Evolutionary conservation across 495 filamentous ascomycete species (phyloP), one percentile per base, ranked within the genome.

Genomic region (Hyphodiscus hymeniophilus): DNA sequence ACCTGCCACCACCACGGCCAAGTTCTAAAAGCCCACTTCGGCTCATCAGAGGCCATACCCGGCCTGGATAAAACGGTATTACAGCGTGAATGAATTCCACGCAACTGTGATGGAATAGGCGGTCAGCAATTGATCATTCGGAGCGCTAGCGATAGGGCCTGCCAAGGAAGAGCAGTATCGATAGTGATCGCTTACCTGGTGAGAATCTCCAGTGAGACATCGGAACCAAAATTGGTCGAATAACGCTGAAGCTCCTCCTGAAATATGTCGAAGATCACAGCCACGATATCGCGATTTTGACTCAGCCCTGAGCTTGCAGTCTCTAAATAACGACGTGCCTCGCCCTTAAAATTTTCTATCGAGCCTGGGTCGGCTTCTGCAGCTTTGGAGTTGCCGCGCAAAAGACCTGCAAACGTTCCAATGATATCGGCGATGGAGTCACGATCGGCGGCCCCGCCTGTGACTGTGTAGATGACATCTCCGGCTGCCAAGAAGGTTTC

Each of bases 21-120:
- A 75, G 72, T 30, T 82, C 84, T 38, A 96, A 72, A 20, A 98
- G 72, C 34, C 73, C 73, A 60, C 85, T 94, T 41, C 87, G 74
- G 4, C 83, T 75, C 58, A 98, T 77, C 58, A 90, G 87, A 3
- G 89, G 85, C 91, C 91, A 98, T 2, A 95, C 80, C 48, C 90
- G 70, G 36, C 79, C 81, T 3, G 91, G 90, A 21, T 82, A 68
- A n/a, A 94, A 66, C 5, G 72, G 67, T 3, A 88, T 60, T 8
- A 92, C 64, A 16, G 78, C 79, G 48, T 82, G 72, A 12, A 91
- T 73, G 51, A 97, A 96, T 33, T 86, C 83, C 30, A 88, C 56
- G 54, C 87, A 95, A 28, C 80, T 28, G 26, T 28, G n/a, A 28
- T 4, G 10, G 10, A 28, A 5, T 10, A 28, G 5, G 26, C 4